phyloP scores from a whole-genome alignment of 2,329 filamentous ascomycete species.

The Fusarium azukiicola region DNA sequence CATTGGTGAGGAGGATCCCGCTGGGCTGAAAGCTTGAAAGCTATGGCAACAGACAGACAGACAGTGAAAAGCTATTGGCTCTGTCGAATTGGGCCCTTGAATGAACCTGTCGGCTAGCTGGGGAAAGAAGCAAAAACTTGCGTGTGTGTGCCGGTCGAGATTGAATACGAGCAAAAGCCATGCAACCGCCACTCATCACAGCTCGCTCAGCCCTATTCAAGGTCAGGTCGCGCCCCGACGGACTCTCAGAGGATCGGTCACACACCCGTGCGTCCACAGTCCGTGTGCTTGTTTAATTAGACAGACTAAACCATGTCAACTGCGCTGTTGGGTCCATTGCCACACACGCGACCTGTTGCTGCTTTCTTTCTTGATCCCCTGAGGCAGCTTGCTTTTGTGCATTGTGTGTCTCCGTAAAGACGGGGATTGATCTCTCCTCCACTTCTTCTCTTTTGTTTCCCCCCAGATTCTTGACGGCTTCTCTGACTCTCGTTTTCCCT shows the following conservation, averaged over 20 bases:
- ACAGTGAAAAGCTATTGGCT: not conserved
- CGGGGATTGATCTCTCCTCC: constrained; percentile 16
- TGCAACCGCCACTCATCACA: constrained; percentile 33
- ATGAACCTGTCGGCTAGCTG: constrained; percentile 2
- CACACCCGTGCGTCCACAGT: not conserved
- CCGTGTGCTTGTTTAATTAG: constrained; percentile 23
- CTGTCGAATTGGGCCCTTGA: constrained; percentile 5
- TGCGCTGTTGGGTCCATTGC: constrained; percentile 10
- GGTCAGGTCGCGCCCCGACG: not conserved
- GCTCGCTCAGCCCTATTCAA: constrained; percentile 26
- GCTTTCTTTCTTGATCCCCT: constrained; percentile 36
- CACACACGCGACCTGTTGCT: constrained; percentile 53
- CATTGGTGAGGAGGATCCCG: not conserved
- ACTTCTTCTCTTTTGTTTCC: constrained; percentile 4
- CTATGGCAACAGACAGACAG: not conserved
- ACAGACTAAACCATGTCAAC: constrained; percentile 7
- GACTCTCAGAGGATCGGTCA: constrained; percentile 3
- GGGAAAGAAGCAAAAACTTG: constrained; percentile 19
- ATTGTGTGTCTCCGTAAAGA: constrained; percentile 2
- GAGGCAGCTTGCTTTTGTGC: not conserved
- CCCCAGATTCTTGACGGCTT: constrained; percentile 9
- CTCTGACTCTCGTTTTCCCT: not conserved
- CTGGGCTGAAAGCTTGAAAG: not conserved
- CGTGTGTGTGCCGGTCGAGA: not conserved
- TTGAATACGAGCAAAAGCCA: constrained; percentile 28